A percentile compares a stretch with the other conserved stretches of the same genome.
Conservation (phyloP, 208 protist genomes). For the Novymonas esmeraldas region DNA sequence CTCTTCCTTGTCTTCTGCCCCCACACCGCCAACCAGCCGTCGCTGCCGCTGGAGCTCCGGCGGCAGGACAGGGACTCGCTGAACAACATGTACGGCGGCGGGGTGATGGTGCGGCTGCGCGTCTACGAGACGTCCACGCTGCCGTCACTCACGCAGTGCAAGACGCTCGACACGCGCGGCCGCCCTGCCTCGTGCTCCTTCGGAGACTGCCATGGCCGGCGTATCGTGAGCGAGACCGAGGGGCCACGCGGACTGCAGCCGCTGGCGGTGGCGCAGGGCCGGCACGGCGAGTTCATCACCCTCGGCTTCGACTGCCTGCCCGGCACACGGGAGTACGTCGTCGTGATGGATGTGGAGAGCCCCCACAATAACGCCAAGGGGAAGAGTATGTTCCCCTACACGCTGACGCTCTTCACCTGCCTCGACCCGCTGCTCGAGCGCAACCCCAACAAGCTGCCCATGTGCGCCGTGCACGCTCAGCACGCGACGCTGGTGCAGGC, state of each 20-base stretch:
- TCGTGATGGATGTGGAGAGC: conserved; percentile 49
- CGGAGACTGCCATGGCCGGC: conserved; percentile 63
- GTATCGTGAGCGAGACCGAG: conserved; percentile 50
- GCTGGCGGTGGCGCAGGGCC: conserved; percentile 41
- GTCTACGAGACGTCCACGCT: conserved; percentile 65
- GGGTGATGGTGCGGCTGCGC: conserved; percentile 46
- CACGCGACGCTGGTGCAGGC: conserved; percentile 16
- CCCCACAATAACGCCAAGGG: no score
- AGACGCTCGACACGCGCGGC: background rate
- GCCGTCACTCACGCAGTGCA: conserved; percentile 62
- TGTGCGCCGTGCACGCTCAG: conserved; percentile 9
- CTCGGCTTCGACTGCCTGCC: conserved; percentile 73
- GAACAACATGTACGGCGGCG: conserved; percentile 3
- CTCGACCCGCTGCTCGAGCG: conserved; percentile 28
- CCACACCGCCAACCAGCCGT: conserved; percentile 50
- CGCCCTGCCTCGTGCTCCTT: conserved; percentile 50
- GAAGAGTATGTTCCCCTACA: conserved; percentile 47
- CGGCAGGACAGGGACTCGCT: conserved; percentile 13
- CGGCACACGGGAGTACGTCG: conserved; percentile 60
- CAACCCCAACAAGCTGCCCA: conserved; percentile 3
- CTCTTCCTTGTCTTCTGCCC: conserved; percentile 74
- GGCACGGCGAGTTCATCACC: conserved; percentile 48
- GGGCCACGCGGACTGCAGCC: conserved; percentile 32
- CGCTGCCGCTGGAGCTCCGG: conserved; percentile 51
- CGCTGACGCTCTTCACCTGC: conserved; percentile 69